A percentile compares a stretch with the other conserved stretches of the same genome.
Conservation (phyloP, 176 grass and related monocot genomes). For the Miscanthus lutarioriparius region DNA sequence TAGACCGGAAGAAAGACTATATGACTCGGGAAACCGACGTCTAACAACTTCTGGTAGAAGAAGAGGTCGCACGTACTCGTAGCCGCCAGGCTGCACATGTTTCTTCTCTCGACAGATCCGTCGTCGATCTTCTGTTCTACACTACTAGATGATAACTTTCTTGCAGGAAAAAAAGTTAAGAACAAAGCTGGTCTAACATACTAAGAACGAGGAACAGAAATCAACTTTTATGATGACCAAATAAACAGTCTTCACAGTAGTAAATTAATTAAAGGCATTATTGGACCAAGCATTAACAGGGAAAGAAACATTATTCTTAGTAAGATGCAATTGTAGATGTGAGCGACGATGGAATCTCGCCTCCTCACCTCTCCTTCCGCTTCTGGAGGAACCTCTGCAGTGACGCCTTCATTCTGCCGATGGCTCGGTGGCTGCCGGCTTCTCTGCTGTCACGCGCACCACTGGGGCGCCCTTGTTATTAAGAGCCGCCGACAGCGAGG, state of each 20-base stretch:
- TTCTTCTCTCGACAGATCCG: not conserved
- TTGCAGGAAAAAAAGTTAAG: too few species aligned
- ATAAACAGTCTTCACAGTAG: not conserved
- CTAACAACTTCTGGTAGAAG: too few species aligned
- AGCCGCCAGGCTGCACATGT: constrained; percentile 8
- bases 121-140: too few species aligned
- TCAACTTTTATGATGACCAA: not conserved
- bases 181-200: not conserved
- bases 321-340: not conserved
- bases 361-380: constrained; percentile 59
- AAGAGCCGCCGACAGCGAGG: too few species aligned
- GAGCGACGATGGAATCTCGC: not conserved
- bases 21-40: too few species aligned
- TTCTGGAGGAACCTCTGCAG: constrained; percentile 72
- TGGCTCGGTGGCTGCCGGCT: not conserved
- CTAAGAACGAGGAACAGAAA: not conserved
- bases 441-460: too few species aligned
- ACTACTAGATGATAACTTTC: too few species aligned
- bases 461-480: too few species aligned
- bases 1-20: not conserved
- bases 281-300: not conserved
- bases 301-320: not conserved
- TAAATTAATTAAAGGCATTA: not conserved
- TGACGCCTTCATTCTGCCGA: constrained; percentile 53
- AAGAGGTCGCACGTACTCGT: too few species aligned